Base-by-base conservation (phyloP, 176 grass and related monocot species). In the Carex myosuroides region DNA sequence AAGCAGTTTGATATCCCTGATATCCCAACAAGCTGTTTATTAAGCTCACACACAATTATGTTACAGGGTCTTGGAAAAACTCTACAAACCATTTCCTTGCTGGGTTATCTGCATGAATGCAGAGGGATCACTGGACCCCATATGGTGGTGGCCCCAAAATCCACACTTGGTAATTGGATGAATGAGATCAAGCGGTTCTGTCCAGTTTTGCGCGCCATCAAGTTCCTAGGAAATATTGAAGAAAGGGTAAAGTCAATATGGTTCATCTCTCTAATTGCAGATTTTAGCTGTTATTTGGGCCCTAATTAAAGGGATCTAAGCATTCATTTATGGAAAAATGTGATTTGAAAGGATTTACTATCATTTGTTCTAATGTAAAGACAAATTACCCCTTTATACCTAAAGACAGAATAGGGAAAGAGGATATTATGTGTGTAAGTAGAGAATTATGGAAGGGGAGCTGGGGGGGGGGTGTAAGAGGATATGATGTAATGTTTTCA, bases 81-180 rank as follows among this genome's bases (percentile, higher is more conserved):
- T 52, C 91, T 99, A 71, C 96, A 99, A 95, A 99, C 96, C 39
- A 99, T 99, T 65, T 99, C 96, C 13, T 60, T 99, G 84, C 44
- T 99, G 57, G 96, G 93, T 21, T 99, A 99, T 88, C 79, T 99
- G 77, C 81, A 94, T 83, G 96, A 99, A 81, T 99, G 88, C 81
- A 95, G 96, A 89, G 96, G 93, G 44, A 95, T 99, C 84, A 90
- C 91, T 79, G 96, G 96, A 62, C 96, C 96, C 16, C 91, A 99
- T 64, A 99, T 99, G 96, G 96, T 99, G 17, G 96, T 99, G 64
- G 96, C 96, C 33, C 96, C 96, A 14, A 99, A 99, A 86, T 99
- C 96, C 64, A 99, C 96, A 74, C 96, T 99, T 82, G 96, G 96
- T 22, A 99, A 99, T 29, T 99, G 96, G 96, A 99, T 99, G 3